Base-by-base conservation (phyloP, 139 green algal species). In the Chlamydomonas asymmetrica region DNA sequence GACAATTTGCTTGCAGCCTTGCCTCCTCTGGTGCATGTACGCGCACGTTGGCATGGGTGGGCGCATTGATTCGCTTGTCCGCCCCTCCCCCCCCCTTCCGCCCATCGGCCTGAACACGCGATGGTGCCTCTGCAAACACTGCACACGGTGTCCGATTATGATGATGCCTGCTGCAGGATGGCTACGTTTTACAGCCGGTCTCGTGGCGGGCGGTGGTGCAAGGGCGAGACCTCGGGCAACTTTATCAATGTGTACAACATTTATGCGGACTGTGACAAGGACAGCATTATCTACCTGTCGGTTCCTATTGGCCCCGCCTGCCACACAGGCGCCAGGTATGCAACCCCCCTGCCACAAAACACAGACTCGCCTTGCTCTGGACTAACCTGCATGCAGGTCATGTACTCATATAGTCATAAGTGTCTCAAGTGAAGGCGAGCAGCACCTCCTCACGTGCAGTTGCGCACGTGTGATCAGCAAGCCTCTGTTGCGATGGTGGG, bases 161-260 rank as follows among this genome's bases (percentile, higher is more conserved):
- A 35, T 32, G 35, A 18, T 49, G 29, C 23, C 45, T 16, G 27
- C 27, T 59, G 48, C 82, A 95, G 90, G 65, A 78, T 97, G 10
- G 96, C 94, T 22, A 99, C 96, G 22, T 99, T 99, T 71, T 99
- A 94, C 84, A 95, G 85, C 85, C 88, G 96, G 31, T 97, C 90
- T 2, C 82, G 95, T 10, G 88, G 93, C 54, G 92, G 73, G 20
- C 88, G 94, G 45, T 99, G 96, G 96, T 99, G 95, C 84, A 99
- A 99, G 78, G 96, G 96, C 3, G 96, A 99, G 82, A 99, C 93
- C 0, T 97, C 89, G 3, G 91, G 90, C 3, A 90, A 98, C 81
- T 99, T 93, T 80, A 97, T 99, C 80, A 84, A 95, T 32, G 93
- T 80, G n/a, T 52, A 68, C 10, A 57, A 75, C 0, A 73, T 96